These are phyloP conservation scores for Paraphoma chrysanthemicola DNA, from an alignment of 2,329 filamentous ascomycete species.

Conservation along the genomic window DNA sequence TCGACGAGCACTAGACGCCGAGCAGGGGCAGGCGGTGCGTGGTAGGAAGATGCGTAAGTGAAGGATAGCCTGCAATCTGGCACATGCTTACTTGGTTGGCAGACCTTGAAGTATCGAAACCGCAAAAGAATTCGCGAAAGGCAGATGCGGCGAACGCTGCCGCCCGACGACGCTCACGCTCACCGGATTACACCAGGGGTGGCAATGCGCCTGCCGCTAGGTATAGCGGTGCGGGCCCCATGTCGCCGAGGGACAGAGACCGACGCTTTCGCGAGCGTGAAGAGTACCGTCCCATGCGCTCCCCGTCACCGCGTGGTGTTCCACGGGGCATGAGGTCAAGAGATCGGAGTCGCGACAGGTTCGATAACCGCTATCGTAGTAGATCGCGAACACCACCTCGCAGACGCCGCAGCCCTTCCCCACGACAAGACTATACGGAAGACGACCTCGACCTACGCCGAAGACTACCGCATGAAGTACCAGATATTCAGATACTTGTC, in stretches of 20 bases:
- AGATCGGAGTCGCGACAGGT: slow-evolving; percentile 54
- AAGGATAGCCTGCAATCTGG: not conserved
- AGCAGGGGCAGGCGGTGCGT: slow-evolving; percentile 82
- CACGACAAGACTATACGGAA: slow-evolving; percentile 58
- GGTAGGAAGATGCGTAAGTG: slow-evolving; percentile 92
- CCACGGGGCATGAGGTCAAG: slow-evolving; percentile 46
- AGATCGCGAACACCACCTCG: slow-evolving; percentile 73
- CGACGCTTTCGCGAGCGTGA: slow-evolving; percentile 64
- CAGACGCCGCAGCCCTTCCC: slow-evolving; percentile 73
- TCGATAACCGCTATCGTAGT: slow-evolving; percentile 59
- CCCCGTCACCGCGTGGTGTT: slow-evolving; percentile 53
- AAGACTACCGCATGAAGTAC: slow-evolving; percentile 76
- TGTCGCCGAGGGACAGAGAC: slow-evolving; percentile 54
- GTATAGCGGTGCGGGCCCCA: slow-evolving; percentile 46
- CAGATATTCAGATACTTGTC: slow-evolving; percentile 87
- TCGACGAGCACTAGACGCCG: slow-evolving; percentile 72
- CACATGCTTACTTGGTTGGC: slow-evolving; percentile 18
- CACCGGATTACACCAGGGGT: slow-evolving; percentile 65
- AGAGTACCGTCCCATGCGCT: slow-evolving; percentile 61
- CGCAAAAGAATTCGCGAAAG: slow-evolving; percentile 79
- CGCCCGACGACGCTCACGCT: slow-evolving; percentile 63
- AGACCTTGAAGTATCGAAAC: slow-evolving; percentile 91
- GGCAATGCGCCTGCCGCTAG: slow-evolving; percentile 57
- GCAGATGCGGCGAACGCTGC: slow-evolving; percentile 46
- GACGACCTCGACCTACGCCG: slow-evolving; percentile 76